A percentile compares a stretch with the other conserved stretches of the same genome.
phyloP scores from a whole-genome alignment of 2,329 filamentous ascomycete genomes.

The Cladosporium velox region DNA sequence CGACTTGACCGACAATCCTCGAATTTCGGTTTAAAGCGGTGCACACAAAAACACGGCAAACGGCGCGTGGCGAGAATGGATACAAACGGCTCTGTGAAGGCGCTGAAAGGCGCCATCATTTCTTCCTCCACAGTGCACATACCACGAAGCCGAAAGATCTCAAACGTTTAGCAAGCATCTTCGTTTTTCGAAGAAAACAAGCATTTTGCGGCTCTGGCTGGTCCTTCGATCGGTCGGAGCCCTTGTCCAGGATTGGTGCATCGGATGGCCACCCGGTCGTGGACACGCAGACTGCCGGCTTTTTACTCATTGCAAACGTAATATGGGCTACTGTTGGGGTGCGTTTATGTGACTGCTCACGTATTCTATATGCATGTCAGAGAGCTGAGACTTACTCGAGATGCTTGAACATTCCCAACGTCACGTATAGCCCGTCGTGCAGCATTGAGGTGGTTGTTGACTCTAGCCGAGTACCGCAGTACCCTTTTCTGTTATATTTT shows the following conservation, averaged over 20 bases:
- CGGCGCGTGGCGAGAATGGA: neutral
- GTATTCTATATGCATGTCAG: neutral
- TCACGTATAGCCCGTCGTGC: neutral
- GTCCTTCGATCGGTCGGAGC: slow-evolving; percentile 7
- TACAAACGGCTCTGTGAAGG: neutral
- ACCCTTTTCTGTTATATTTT: slow-evolving; percentile 1
- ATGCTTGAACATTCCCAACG: slow-evolving; percentile 3
- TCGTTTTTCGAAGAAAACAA: neutral
- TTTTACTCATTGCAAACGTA: slow-evolving; percentile 1
- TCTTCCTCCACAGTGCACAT: slow-evolving; percentile 4
- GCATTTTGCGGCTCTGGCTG: slow-evolving; percentile 15
- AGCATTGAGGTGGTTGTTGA: neutral
- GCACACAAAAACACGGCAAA: neutral
- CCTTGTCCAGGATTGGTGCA: slow-evolving; percentile 3
- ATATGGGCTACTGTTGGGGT: neutral
- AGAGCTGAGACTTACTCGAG: neutral
- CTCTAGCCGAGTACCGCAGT: neutral
- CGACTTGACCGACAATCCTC: neutral
- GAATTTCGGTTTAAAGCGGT: slow-evolving; percentile 4
- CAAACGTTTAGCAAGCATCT: neutral
- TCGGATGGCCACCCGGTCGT: slow-evolving; percentile 4
- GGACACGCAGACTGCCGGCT: slow-evolving; percentile 5
- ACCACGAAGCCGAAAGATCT: neutral
- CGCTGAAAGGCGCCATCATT: neutral
- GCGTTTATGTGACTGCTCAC: neutral